Evolutionary conservation across 495 filamentous ascomycete genomes (phyloP), one percentile per base, ranked within the genome.

Genomic region (Neurospora tetrasperma): DNA sequence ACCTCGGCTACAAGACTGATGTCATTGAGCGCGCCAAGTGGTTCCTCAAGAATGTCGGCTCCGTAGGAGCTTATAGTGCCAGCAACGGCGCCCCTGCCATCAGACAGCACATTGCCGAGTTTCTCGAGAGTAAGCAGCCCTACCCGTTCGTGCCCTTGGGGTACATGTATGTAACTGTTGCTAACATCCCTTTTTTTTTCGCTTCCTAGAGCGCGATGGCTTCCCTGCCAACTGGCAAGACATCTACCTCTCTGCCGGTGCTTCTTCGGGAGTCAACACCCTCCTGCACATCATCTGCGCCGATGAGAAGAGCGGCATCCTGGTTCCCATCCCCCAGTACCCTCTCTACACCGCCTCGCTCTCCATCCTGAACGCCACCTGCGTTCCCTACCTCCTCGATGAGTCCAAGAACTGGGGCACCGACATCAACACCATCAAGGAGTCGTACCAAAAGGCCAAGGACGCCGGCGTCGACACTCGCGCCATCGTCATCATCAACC

Each of bases 301-400:
- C 44, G 84, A 85, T 27, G 89, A 90, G n/a, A 86, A 90, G 27
- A 91, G 92, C 10, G 96, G 96, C 72, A 88, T 99, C 41, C 88
- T 99, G 40, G 91, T 99, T 27, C 96, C 96, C 6, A 98, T 99
- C 74, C 96, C 96, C 9, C 96, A 99, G 82, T 99, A 99, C 80
- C 96, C 96, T 12, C 90, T 99, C 46, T 99, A 99, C 83, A 98
- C 96, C 39, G 96, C 96, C 46, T 97, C 95, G 3, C 88, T 99
- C 71, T 82, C 94, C 31, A 83, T 99, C 18, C 86, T 97, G 74
- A 89, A 97, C 81, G 93, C 96, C 18, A 87, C 87, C 48, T 93
- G 91, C 77, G 96, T 99, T 31, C 94, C 94, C 14, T 99, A 99
- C 82, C 91, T 92, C 81, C 88, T 99, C 68, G 91, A 98, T 73